phyloP scores from a whole-genome alignment of 2,329 filamentous ascomycete species.

The Aspergillus cejpii region DNA sequence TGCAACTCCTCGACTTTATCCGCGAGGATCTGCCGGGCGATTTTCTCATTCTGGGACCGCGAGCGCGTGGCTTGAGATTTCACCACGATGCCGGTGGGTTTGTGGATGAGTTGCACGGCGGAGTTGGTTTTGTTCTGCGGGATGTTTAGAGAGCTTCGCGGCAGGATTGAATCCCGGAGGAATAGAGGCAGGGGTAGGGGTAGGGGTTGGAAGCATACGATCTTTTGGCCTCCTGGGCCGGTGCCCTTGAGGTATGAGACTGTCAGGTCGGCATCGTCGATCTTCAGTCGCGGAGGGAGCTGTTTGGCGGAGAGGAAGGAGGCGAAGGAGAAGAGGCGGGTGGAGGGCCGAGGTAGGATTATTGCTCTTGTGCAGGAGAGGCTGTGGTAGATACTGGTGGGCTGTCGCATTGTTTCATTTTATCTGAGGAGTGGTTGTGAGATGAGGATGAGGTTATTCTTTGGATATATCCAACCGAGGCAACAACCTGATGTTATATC shows the following conservation, averaged over 20 bases:
- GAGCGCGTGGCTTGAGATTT: conserved; percentile 92
- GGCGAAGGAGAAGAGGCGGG: conserved; percentile 22
- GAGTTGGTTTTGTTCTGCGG: conserved; percentile 86
- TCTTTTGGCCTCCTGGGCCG: conserved; percentile 93
- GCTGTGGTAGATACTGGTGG: conserved; percentile 8
- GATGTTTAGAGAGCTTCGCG: conserved; percentile 1
- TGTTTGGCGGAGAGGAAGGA: conserved; percentile 44
- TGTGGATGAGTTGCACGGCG: conserved; percentile 85
- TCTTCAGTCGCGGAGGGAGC: conserved; percentile 68
- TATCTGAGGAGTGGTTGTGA: not conserved
- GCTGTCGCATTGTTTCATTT: not conserved
- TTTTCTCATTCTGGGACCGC: conserved; percentile 76
- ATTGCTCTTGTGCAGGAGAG: not conserved
- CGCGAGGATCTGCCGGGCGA: conserved; percentile 70
- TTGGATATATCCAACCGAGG: no score
- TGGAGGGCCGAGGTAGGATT: conserved; percentile 1
- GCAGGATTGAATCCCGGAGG: not conserved
- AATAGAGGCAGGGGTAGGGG: no score
- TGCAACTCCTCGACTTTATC: conserved; percentile 67
- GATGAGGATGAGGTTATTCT: no score
- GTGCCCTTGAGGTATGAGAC: conserved; percentile 85
- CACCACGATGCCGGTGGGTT: conserved; percentile 83
- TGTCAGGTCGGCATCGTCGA: conserved; percentile 71
- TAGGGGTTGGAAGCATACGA: no score
- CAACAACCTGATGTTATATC: no score